Evolutionary conservation across 441 rosid species (phyloP).

Genomic region (Arabidopsis hybrid): DNA sequence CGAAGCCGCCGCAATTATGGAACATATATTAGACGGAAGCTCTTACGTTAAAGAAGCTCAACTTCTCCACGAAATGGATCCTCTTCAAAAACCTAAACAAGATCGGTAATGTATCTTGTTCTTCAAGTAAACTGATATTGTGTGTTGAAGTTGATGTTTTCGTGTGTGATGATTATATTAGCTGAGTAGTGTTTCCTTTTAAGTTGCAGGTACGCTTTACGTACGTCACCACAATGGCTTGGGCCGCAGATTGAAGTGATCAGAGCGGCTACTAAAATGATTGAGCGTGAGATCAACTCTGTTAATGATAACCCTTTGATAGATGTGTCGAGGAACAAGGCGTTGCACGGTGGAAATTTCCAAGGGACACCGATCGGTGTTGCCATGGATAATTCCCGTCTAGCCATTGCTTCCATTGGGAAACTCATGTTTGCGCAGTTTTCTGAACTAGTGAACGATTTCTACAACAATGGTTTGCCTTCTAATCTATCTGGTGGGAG

Average conservation of each 20-base stretch:
- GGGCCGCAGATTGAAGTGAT: constrained; percentile 68
- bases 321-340: constrained; percentile 75
- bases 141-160: constrained; percentile 2
- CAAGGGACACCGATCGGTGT: constrained; percentile 71
- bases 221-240: constrained; percentile 67
- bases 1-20: constrained; percentile 69
- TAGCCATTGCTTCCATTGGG: constrained; percentile 64
- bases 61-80: constrained; percentile 52
- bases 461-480: constrained; percentile 87
- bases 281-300: constrained; percentile 65
- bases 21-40: constrained; percentile 63
- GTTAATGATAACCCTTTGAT: constrained; percentile 79
- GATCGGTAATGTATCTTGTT: constrained; percentile 45
- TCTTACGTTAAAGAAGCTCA: constrained; percentile 52
- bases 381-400: constrained; percentile 64
- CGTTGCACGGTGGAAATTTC: constrained; percentile 78
- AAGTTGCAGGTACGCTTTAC: constrained; percentile 52
- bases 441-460: constrained; percentile 83
- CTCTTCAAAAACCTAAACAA: constrained; percentile 60
- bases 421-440: constrained; percentile 66
- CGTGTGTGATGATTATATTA: not conserved
- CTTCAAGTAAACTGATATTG: constrained; percentile 9
- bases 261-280: constrained; percentile 53
- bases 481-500: constrained; percentile 78
- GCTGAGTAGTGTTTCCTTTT: not conserved